phyloP scores from a whole-genome alignment of 768 basidiomycete species.

The Kwoniella sp. region DNA sequence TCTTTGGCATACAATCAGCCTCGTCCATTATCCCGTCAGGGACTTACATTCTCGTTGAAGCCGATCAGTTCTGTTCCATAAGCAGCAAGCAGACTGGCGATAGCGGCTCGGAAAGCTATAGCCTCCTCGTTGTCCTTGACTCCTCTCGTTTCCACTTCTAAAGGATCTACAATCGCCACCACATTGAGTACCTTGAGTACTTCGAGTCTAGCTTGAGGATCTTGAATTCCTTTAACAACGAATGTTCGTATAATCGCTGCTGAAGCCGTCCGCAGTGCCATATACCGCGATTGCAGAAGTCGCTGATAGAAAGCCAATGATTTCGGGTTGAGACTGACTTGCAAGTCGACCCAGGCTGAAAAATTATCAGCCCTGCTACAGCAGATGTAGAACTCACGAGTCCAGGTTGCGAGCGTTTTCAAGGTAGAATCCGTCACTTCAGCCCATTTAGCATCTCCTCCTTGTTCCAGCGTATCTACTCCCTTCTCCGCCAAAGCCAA shows the following conservation, averaged over 20 bases:
- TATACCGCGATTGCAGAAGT: slow-evolving; percentile 73
- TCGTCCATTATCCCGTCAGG: neutral
- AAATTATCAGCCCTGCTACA: slow-evolving; percentile 22
- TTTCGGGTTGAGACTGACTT: slow-evolving; percentile 85
- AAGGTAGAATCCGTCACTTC: slow-evolving; percentile 93
- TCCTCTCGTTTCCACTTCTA: slow-evolving; percentile 73
- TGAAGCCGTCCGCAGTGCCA: slow-evolving; percentile 75
- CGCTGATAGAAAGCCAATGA: slow-evolving; percentile 83
- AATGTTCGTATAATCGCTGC: slow-evolving; percentile 78
- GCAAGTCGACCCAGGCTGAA: slow-evolving; percentile 96
- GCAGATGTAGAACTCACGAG: slow-evolving; percentile 67
- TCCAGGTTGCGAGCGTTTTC: slow-evolving; percentile 87
- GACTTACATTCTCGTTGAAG: slow-evolving; percentile 71
- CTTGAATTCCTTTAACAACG: slow-evolving; percentile 89
- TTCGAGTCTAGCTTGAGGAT: slow-evolving; percentile 83
- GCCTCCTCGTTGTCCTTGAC: slow-evolving; percentile 81
- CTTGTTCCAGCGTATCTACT: slow-evolving; percentile 44
- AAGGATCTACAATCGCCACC: slow-evolving; percentile 73
- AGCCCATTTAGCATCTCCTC: slow-evolving; percentile 59
- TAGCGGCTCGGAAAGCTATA: slow-evolving; percentile 82
- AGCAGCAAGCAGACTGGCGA: slow-evolving; percentile 79
- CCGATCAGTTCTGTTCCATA: slow-evolving; percentile 81
- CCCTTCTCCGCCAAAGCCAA: slow-evolving; percentile 73
- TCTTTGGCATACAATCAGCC: slow-evolving; percentile 14
- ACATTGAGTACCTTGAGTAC: slow-evolving; percentile 86